phyloP scores from a whole-genome alignment of 1,284 basidiomycete genomes.

The Agroathelia rolfsii region DNA sequence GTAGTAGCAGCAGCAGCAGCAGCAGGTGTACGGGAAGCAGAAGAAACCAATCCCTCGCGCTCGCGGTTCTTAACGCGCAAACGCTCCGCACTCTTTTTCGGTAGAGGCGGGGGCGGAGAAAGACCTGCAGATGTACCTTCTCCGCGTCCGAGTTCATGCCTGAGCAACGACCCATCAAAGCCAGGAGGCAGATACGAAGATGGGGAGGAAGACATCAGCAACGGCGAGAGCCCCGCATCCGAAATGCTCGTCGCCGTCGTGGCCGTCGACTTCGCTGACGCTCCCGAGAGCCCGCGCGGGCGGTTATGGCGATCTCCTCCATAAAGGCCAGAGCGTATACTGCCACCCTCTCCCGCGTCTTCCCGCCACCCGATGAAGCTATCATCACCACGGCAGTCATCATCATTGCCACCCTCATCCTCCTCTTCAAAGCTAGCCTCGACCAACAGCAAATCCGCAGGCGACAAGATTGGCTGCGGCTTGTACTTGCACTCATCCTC shows the following conservation, averaged over 20 bases:
- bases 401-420: slow-evolving; percentile 15
- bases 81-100: too few species aligned
- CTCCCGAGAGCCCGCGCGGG: slow-evolving; percentile 23
- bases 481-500: slow-evolving; percentile 39
- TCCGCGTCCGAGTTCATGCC: too few species aligned
- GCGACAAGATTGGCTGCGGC: slow-evolving; percentile 56
- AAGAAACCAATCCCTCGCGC: too few species aligned
- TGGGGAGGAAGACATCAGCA: slow-evolving; percentile 5
- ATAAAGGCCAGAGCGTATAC: too few species aligned
- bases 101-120: too few species aligned
- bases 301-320: slow-evolving; percentile 13
- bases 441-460: slow-evolving; percentile 50
- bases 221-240: slow-evolving; percentile 4
- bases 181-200: neutral
- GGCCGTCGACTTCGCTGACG: slow-evolving; percentile 27
- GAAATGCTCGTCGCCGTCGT: slow-evolving; percentile 15
- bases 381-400: too few species aligned
- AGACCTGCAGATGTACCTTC: too few species aligned
- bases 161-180: too few species aligned
- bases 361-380: too few species aligned
- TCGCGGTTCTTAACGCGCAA: too few species aligned
- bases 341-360: slow-evolving; percentile 10
- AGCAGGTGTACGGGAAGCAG: too few species aligned
- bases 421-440: slow-evolving; percentile 36
- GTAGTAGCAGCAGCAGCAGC: too few species aligned